phyloP scores from a whole-genome alignment of 768 basidiomycete species.

The Boletus patriciae region DNA sequence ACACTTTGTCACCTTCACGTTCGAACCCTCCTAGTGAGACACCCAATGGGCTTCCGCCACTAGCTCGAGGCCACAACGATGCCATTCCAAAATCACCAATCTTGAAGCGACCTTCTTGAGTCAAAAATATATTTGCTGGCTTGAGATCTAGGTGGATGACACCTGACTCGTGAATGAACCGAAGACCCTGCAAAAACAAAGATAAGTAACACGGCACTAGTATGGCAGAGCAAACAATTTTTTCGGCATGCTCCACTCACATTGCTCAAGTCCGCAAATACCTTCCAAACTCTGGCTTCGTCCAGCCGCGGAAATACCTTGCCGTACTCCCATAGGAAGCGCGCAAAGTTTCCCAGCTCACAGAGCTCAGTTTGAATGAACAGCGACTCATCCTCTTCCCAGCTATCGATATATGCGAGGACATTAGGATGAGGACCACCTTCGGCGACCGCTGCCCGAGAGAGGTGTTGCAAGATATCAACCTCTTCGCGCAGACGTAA shows the following conservation, averaged over 20 bases:
- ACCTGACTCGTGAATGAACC: conserved; percentile 84
- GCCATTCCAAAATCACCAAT: conserved; percentile 99
- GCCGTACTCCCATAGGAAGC: conserved; percentile 91
- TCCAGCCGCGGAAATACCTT: conserved; percentile 80
- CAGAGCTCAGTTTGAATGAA: conserved; percentile 96
- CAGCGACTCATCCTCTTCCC: conserved; percentile 88
- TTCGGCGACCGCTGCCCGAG: conserved; percentile 32
- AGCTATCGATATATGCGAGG: conserved; percentile 86
- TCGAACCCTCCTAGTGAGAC: conserved; percentile 60
- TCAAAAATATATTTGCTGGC: conserved; percentile 95
- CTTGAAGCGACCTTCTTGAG: conserved; percentile 82
- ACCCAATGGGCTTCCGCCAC: conserved; percentile 38
- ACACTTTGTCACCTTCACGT: conserved; percentile 95
- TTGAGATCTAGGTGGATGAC: conserved; percentile 97
- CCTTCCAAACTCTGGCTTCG: conserved; percentile 95
- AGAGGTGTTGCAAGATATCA: conserved; percentile 81
- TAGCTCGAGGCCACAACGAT: conserved; percentile 79
- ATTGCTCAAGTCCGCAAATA: conserved; percentile 83
- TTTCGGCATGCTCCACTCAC: conserved; percentile 48
- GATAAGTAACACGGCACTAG: conserved; percentile 24
- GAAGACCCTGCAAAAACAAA: conserved; percentile 59
- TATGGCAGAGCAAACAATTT: too few relatives aligned
- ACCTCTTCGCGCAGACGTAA: conserved; percentile 92
- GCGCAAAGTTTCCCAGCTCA: conserved; percentile 86
- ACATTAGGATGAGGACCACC: conserved; percentile 69